These are phyloP conservation scores for Puccinia novopanici DNA, from an alignment of 1,284 basidiomycete genomes.

Conservation along the genomic window DNA sequence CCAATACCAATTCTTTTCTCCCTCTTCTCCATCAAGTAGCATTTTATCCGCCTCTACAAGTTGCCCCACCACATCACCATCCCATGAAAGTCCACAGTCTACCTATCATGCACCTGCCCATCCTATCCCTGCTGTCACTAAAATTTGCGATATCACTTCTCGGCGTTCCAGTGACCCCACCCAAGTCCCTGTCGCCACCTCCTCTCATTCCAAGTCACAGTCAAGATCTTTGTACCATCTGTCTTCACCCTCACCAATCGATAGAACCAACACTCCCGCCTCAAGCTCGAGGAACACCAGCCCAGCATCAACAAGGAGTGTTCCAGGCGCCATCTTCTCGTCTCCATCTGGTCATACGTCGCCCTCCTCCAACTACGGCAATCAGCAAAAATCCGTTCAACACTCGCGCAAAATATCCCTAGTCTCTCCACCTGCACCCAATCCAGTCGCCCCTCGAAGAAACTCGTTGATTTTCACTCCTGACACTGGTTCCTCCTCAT, in stretches of 20 bases:
- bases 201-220: conserved; percentile 21
- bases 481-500: conserved; percentile 32
- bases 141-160: neutral
- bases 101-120: neutral
- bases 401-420: conserved; percentile 37
- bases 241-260: conserved; percentile 25
- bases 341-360: neutral
- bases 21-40: conserved; percentile 16
- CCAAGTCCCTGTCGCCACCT: conserved; percentile 6
- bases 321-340: conserved; percentile 3
- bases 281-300: conserved; percentile 29
- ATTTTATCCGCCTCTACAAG: conserved; percentile 3
- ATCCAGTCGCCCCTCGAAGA: conserved; percentile 24
- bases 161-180: conserved; percentile 29
- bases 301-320: conserved; percentile 19
- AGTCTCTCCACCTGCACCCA: conserved; percentile 15
- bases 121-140: neutral
- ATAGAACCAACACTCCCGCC: neutral
- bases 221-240: conserved; percentile 30
- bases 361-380: conserved; percentile 15
- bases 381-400: neutral
- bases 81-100: neutral
- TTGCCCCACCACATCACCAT: conserved; percentile 18
- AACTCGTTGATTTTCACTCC: conserved; percentile 48
- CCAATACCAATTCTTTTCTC: conserved; percentile 29